phyloP scores from a whole-genome alignment of 768 basidiomycete genomes.

The Boletus speciosus region DNA sequence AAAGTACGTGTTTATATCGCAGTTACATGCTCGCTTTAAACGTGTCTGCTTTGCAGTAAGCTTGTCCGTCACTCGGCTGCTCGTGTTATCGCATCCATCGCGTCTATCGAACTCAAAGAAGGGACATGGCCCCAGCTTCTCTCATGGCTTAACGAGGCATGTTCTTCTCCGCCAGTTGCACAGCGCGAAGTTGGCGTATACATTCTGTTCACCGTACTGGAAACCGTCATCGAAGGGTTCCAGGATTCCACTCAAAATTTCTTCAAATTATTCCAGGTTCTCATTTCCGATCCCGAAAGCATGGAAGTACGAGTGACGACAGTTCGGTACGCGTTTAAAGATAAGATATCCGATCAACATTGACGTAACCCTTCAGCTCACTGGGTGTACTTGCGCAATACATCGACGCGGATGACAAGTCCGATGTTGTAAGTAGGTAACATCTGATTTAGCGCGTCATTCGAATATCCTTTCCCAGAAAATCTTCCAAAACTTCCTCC shows the following conservation, averaged over 20 bases:
- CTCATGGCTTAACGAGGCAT: conserved; percentile 80
- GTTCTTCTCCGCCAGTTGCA: conserved; percentile 57
- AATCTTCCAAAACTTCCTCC: conserved; percentile 84
- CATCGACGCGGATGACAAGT: conserved; percentile 84
- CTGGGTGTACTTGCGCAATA: conserved; percentile 92
- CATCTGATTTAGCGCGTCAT: neutral
- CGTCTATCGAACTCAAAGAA: conserved; percentile 76
- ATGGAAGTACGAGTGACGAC: conserved; percentile 89
- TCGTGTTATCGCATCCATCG: conserved; percentile 90
- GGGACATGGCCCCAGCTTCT: conserved; percentile 85
- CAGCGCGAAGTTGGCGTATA: conserved; percentile 92
- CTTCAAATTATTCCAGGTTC: conserved; percentile 72
- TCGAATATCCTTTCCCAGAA: conserved; percentile 44
- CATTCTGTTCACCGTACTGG: conserved; percentile 87
- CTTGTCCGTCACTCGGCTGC: conserved; percentile 92
- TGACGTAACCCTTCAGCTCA: conserved; percentile 44
- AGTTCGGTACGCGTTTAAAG: conserved; percentile 51
- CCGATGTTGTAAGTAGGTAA: conserved; percentile 63
- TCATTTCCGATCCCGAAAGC: conserved; percentile 81
- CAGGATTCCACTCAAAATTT: conserved; percentile 69
- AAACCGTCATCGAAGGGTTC: conserved; percentile 88
- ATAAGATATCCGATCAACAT: neutral
- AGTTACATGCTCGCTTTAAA: neutral
- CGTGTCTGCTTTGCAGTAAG: conserved; percentile 46
- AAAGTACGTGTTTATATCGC: conserved; percentile 48